These are phyloP conservation scores for Kitagawia praeruptora DNA, from an alignment of 129 eudicot species.

Conservation along the genomic window DNA sequence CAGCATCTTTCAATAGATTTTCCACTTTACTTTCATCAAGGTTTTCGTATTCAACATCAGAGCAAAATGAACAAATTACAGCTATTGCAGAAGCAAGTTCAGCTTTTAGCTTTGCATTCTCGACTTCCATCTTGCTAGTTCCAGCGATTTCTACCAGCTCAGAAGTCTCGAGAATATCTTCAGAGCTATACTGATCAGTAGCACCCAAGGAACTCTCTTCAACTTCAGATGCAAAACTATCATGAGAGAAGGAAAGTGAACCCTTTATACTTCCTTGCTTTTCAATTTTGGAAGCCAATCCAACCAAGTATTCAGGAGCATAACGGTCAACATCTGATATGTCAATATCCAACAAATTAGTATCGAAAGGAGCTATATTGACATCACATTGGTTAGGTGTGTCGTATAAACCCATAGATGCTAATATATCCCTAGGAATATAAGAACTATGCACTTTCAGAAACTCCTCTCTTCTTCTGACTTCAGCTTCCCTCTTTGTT, in stretches of 20 bases:
- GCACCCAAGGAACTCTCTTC: slow-evolving; percentile 39
- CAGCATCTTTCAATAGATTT: slow-evolving; percentile 49
- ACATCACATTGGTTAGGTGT: slow-evolving; percentile 76
- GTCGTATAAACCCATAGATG: slow-evolving; percentile 88
- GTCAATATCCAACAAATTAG: slow-evolving; percentile 71
- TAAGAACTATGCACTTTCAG: slow-evolving; percentile 51
- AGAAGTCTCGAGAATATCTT: slow-evolving; percentile 43
- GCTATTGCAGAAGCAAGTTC: slow-evolving; percentile 94
- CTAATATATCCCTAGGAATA: slow-evolving; percentile 72
- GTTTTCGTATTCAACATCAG: slow-evolving; percentile 53
- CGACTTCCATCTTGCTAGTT: slow-evolving; percentile 82
- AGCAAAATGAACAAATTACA: slow-evolving; percentile 37
- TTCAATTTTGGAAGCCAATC: slow-evolving; percentile 42
- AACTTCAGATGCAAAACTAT: slow-evolving; percentile 29
- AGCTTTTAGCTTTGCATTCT: slow-evolving; percentile 78
- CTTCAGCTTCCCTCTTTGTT: slow-evolving; percentile 63
- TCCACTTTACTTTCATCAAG: slow-evolving; percentile 59
- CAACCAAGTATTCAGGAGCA: slow-evolving; percentile 69
- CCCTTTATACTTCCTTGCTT: slow-evolving; percentile 43
- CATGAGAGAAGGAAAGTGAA: slow-evolving; percentile 44
- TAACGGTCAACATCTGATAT: slow-evolving; percentile 70
- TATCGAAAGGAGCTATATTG: slow-evolving; percentile 73
- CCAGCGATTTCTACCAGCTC: slow-evolving; percentile 80
- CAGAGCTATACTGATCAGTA: slow-evolving; percentile 28
- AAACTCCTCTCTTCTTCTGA: slow-evolving; percentile 73